Evolutionary conservation across 2,329 filamentous ascomycete genomes (phyloP), one percentile per base, ranked within the genome.

Genomic region (Trichoderma asperellum): DNA sequence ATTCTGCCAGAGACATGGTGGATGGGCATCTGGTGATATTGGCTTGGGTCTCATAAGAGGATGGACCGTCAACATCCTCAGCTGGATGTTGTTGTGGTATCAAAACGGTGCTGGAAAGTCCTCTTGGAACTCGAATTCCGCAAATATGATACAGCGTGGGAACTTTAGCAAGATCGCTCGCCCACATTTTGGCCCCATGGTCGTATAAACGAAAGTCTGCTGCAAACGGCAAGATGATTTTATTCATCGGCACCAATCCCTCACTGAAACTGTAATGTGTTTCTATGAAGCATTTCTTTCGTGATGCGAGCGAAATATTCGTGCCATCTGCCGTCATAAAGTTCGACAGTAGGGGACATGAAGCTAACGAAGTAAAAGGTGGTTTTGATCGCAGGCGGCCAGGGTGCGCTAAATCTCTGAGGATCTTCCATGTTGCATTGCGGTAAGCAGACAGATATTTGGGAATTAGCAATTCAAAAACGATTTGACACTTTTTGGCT

Each of bases 11-110:
- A 1, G 82, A 83, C 32, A 87, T 68, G 0, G 79, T 77, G 0
- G 77, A 52, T 0, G 87, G 86, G 57, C 87, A 88, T 1, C 76
- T 75, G 0, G 79, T 76, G 37, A 86, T 84, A 14, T 78, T 86
- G 0, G 87, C 84, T 40, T 88, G 76, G 0, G 86, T 79, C 7
- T 85, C 78, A 69, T 88, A 88, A 0, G 88, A 90, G 80, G 69
- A 55, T n/a, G 47, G 64, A 14, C 69, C 69, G 18, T 58, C 37
- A 4, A 63, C 5, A 32, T 21, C 18, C 32, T 27, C 21, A 2
- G 21, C 34, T 0, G 61, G 69, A 11, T 58, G 29, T 1, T 8
- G 37, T 2, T 56, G 3, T 5, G 32, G 57, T 18, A 3, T 35
- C 6, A 71, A 10, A 2, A 61, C 40, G 12, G 35, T 76, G 0